These are phyloP conservation scores for Eucalyptus leucophloia DNA, from an alignment of 345 rosid species.

Conservation along the genomic window DNA sequence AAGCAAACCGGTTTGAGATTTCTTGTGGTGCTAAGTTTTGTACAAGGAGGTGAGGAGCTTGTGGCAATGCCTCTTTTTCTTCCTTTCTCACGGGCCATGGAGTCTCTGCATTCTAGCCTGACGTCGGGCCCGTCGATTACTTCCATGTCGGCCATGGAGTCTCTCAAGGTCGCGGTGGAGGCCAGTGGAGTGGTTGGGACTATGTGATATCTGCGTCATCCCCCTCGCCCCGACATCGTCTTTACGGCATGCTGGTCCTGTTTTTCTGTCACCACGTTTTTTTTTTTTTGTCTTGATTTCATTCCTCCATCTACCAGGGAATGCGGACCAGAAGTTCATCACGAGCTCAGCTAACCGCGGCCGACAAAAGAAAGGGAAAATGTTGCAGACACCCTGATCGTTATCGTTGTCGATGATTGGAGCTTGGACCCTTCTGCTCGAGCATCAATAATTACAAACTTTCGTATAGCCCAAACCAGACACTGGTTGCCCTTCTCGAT, in stretches of 20 bases:
- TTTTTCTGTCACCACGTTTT: neutral
- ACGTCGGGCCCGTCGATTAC: neutral
- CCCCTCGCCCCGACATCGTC: neutral
- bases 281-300: neutral
- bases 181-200: neutral
- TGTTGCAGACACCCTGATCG: neutral
- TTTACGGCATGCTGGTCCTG: neutral
- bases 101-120: neutral
- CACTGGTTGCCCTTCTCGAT: neutral
- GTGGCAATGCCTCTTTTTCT: neutral
- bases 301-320: neutral
- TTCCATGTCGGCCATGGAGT: neutral
- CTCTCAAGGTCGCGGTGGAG: neutral
- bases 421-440: neutral
- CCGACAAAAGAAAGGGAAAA: neutral
- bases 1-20: neutral
- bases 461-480: neutral
- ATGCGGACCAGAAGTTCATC: slow-evolving; percentile 11
- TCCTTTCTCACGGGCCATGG: neutral
- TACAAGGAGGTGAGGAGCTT: neutral
- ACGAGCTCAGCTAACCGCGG: slow-evolving; percentile 26
- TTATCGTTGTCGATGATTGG: neutral
- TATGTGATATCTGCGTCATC: neutral
- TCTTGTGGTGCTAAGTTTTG: neutral
- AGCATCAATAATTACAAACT: neutral